A percentile compares a stretch with the other conserved stretches of the same genome.
Conservation (phyloP, 352 stramenopile genomes). For the Elongisporangium prolatum region DNA sequence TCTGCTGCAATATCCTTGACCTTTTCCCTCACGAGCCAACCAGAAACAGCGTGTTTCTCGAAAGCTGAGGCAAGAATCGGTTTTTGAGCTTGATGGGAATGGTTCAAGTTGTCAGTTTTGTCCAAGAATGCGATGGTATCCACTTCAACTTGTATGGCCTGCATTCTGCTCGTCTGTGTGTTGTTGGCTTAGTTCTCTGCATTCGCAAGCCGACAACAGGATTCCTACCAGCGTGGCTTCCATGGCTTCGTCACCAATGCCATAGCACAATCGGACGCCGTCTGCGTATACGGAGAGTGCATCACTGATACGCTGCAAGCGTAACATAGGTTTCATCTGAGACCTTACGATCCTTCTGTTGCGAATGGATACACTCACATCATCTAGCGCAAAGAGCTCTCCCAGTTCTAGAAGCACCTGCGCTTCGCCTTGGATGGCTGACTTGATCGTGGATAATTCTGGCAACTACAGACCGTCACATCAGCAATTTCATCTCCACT, state of each 20-base stretch:
- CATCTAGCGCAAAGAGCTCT: slow-evolving; percentile 23
- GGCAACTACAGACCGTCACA: slow-evolving; percentile 13
- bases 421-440: slow-evolving; percentile 31
- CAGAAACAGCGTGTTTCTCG: slow-evolving; percentile 10
- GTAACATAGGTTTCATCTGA: not conserved
- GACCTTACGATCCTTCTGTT: not conserved
- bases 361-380: slow-evolving; percentile 13
- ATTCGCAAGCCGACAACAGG: not conserved
- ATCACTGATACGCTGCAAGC: slow-evolving; percentile 20
- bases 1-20: slow-evolving; percentile 26
- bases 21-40: slow-evolving; percentile 21
- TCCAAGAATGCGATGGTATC: slow-evolving; percentile 22
- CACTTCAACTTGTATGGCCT: slow-evolving; percentile 29
- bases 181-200: not conserved
- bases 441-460: slow-evolving; percentile 21
- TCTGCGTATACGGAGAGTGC: slow-evolving; percentile 29
- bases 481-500: not conserved
- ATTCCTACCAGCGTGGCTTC: slow-evolving; percentile 32
- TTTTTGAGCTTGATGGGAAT: slow-evolving; percentile 18
- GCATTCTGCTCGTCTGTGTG: slow-evolving; percentile 30
- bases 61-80: slow-evolving; percentile 36
- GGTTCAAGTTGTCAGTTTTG: slow-evolving; percentile 9
- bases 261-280: slow-evolving; percentile 40
- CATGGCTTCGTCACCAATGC: slow-evolving; percentile 36
- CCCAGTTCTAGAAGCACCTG: slow-evolving; percentile 42